phyloP scores from a whole-genome alignment of 768 basidiomycete genomes.

The Serendipita vermifera region DNA sequence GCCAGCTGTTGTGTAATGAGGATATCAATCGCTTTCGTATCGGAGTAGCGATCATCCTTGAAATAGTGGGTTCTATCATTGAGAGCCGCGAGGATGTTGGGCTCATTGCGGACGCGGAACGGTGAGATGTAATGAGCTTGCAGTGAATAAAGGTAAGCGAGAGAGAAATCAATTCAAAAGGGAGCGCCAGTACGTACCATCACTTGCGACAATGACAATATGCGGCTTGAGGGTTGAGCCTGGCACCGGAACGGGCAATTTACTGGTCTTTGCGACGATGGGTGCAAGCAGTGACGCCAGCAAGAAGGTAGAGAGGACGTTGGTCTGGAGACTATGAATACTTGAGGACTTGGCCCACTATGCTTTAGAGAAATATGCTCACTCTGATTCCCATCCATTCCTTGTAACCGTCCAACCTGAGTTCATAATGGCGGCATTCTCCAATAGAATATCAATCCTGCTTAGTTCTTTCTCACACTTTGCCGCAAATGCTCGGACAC shows the following conservation, averaged over 20 bases:
- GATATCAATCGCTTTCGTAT: background rate
- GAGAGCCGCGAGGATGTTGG: slow-evolving; percentile 7
- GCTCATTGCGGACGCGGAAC: background rate
- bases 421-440: slow-evolving; percentile 10
- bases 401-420: background rate
- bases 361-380: background rate
- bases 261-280: background rate
- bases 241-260: background rate
- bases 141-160: background rate
- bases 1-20: background rate
- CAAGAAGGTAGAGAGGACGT: slow-evolving; percentile 7
- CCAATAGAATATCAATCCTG: slow-evolving; percentile 10
- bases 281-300: slow-evolving; percentile 8
- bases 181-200: background rate
- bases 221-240: background rate
- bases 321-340: slow-evolving; percentile 8
- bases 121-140: background rate
- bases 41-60: background rate
- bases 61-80: background rate
- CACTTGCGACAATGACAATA: slow-evolving; percentile 9
- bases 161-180: background rate
- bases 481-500: slow-evolving; percentile 8
- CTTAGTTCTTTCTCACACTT: slow-evolving; percentile 10
- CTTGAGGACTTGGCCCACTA: background rate
- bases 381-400: slow-evolving; percentile 13